Evolutionary conservation across 2,329 filamentous ascomycete genomes (phyloP), one percentile per base, ranked within the genome.

Genomic region (Colletotrichum tanaceti): DNA sequence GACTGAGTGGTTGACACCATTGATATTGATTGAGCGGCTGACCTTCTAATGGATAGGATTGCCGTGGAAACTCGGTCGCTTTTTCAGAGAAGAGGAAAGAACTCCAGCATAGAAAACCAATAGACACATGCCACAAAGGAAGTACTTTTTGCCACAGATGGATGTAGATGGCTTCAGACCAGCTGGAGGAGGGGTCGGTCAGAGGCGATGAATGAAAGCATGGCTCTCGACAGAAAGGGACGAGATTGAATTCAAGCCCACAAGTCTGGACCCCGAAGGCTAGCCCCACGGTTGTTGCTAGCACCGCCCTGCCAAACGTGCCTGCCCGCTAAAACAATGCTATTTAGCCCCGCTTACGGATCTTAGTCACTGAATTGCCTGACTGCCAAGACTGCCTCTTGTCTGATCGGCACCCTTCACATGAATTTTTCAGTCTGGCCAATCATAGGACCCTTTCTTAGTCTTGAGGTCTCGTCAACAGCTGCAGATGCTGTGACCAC

Each of bases 401-500:
- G 11, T n/a, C 46, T 52, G 58, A 60, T 60, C 58, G 35, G 11
- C 32, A 14, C 11, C 46, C 20, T 20, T 46, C 46, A 60, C 22
- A 60, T 43, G 22, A 13, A 41, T 32, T 18, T 18, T 32, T 24
- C 20, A 2, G 2, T 22, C 39, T 20, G 24, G n/a, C 39, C 54
- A 57, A 57, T 57, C n/a, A 43, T 14, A 39, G 7, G 18, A 4
- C 2, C 16, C 11, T 16, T 57, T 35, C 2, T 57, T 18, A 6
- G 32, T n/a, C 38, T 2, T 10, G 35, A 6, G 50, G 32, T 11
- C 32, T 39, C 16, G 44, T 35, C 20, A 52, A 41, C 14, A 41
- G 32, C 32, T 60, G 35, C 16, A 22, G 14, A 22, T 50, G 20
- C 58, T 20, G 58, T 60, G 58, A 60, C 46, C 43, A 43, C 46